These are phyloP conservation scores for Calonectria montana DNA, from an alignment of 2,329 filamentous ascomycete species.

Conservation along the genomic window DNA sequence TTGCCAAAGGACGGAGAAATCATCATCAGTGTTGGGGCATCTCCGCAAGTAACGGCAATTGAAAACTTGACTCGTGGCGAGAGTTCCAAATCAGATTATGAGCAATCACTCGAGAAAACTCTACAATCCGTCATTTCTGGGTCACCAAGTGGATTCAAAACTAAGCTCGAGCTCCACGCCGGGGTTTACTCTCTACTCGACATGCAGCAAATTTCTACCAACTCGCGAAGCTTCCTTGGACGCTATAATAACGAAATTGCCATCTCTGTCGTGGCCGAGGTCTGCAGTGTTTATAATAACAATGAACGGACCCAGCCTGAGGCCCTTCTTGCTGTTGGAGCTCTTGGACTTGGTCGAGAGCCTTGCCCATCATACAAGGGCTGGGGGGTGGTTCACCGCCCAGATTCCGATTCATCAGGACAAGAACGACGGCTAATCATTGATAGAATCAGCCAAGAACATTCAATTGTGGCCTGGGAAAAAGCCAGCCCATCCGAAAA, in stretches of 20 bases:
- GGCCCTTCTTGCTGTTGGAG: constrained; percentile 68
- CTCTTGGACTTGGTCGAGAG: constrained; percentile 69
- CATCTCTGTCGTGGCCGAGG: constrained; percentile 68
- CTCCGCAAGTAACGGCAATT: constrained; percentile 44
- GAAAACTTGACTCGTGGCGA: constrained; percentile 37
- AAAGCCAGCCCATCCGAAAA: constrained; percentile 27
- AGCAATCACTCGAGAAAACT: constrained; percentile 8
- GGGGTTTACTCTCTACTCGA: constrained; percentile 74
- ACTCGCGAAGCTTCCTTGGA: constrained; percentile 47
- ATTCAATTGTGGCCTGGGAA: constrained; percentile 68
- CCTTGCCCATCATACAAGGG: constrained; percentile 70
- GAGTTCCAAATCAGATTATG: not conserved
- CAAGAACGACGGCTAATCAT: constrained; percentile 59
- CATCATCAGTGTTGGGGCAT: constrained; percentile 47
- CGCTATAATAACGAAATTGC: constrained; percentile 60
- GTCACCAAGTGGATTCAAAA: constrained; percentile 17
- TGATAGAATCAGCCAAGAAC: constrained; percentile 73
- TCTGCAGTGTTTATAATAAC: constrained; percentile 68
- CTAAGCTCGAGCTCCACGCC: constrained; percentile 68
- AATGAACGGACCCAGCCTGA: constrained; percentile 53
- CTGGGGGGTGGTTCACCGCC: constrained; percentile 67
- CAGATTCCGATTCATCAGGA: not conserved
- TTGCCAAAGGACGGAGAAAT: constrained; percentile 34
- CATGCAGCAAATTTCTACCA: constrained; percentile 72
- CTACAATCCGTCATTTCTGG: not conserved